Conservation (phyloP, 2,329 filamentous ascomycete species). For the Basipetospora chlamydospora region DNA sequence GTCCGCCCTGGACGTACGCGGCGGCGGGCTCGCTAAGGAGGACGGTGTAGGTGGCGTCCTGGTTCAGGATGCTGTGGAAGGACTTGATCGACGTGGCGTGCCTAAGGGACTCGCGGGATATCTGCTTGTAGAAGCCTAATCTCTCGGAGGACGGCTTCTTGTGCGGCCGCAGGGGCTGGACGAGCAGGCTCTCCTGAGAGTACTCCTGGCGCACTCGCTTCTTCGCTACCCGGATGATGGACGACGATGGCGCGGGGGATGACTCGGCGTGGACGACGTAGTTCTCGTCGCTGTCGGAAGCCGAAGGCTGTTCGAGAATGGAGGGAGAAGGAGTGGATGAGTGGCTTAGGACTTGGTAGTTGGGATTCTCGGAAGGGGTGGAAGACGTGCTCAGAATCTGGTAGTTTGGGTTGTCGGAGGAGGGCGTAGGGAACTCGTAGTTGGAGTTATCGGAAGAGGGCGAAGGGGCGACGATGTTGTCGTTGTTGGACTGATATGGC, state of each 20-base stretch:
- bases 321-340: conserved; percentile 30
- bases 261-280: conserved; percentile 36
- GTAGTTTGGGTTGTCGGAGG: conserved; percentile 18
- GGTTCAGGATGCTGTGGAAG: conserved; percentile 37
- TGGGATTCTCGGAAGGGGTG: conserved; percentile 18
- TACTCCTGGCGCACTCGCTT: conserved; percentile 25
- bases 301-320: conserved; percentile 19
- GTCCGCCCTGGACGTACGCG: conserved; percentile 20
- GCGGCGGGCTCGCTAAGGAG: conserved; percentile 23
- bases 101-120: conserved; percentile 38
- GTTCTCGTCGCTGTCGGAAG: conserved; percentile 30
- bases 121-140: conserved; percentile 31
- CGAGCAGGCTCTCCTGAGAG: conserved; percentile 46
- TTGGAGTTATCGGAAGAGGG: conserved; percentile 22
- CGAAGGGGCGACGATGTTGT: conserved; percentile 22
- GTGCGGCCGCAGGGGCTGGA: conserved; percentile 37
- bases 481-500: conserved; percentile 15
- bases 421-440: conserved; percentile 34
- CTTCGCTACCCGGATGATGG: conserved; percentile 18
- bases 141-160: conserved; percentile 33
- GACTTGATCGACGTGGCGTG: conserved; percentile 37
- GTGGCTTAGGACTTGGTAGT: conserved; percentile 35
- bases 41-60: conserved; percentile 27
- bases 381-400: conserved; percentile 24
- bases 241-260: conserved; percentile 23